These are phyloP conservation scores for Solanum aculeatissimum DNA, from an alignment of 305 asterid species.

Conservation along the genomic window DNA sequence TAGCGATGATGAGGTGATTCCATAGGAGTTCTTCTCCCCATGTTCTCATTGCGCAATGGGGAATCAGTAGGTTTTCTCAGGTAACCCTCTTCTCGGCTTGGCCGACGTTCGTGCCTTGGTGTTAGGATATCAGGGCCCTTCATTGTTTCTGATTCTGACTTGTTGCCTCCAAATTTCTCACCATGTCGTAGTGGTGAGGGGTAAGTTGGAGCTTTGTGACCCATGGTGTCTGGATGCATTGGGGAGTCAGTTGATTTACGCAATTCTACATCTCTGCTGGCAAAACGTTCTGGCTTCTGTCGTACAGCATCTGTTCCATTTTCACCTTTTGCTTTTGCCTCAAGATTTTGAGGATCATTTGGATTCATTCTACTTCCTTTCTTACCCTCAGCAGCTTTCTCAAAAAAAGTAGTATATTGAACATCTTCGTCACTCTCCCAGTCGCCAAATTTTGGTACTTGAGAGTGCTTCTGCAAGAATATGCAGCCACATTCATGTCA, in stretches of 20 bases:
- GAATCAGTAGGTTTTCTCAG: slow-evolving; percentile 43
- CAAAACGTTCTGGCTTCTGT: slow-evolving; percentile 14
- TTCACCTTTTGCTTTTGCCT: not conserved
- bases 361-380: slow-evolving; percentile 3
- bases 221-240: slow-evolving; percentile 13
- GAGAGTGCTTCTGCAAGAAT: not conserved
- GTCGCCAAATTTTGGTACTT: slow-evolving; percentile 3
- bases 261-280: slow-evolving; percentile 26
- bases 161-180: slow-evolving; percentile 15
- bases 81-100: slow-evolving; percentile 50
- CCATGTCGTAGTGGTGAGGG: slow-evolving; percentile 15
- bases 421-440: slow-evolving; percentile 1
- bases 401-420: not conserved
- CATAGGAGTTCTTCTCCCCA: slow-evolving; percentile 26
- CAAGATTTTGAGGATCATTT: slow-evolving; percentile 2
- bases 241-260: slow-evolving; percentile 29
- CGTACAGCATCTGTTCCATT: slow-evolving; percentile 2
- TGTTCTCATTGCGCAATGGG: slow-evolving; percentile 33
- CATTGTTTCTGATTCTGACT: slow-evolving; percentile 23
- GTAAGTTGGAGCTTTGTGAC: slow-evolving; percentile 19
- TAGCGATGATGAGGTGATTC: slow-evolving; percentile 51
- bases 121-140: slow-evolving; percentile 23
- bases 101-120: slow-evolving; percentile 32
- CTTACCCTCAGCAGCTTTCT: not conserved
- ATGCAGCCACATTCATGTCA: not conserved